phyloP scores from a whole-genome alignment of 2,329 filamentous ascomycete genomes.

The Alternaria sp. region DNA sequence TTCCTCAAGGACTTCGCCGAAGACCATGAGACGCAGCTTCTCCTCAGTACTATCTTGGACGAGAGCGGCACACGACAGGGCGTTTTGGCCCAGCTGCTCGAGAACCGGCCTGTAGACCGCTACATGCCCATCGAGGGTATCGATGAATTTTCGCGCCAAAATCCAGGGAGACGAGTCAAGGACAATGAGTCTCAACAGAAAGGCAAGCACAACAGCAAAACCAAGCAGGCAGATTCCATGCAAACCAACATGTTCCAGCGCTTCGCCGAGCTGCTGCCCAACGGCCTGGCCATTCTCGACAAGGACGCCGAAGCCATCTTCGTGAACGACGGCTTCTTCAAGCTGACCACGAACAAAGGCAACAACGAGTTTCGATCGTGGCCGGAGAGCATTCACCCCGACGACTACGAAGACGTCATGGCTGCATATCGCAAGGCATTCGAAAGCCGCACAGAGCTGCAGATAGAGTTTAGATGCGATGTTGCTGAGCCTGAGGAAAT shows the following conservation, averaged over 20 bases:
- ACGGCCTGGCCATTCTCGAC: conserved; percentile 55
- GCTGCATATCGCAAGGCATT: conserved; percentile 52
- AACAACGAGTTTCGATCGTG: conserved; percentile 52
- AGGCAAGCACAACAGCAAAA: background rate
- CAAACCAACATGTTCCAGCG: conserved; percentile 52
- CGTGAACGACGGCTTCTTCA: conserved; percentile 55
- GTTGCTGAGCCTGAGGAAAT: conserved; percentile 36
- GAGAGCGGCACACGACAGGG: conserved; percentile 38
- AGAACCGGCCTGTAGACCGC: conserved; percentile 24
- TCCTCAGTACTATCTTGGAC: conserved; percentile 43
- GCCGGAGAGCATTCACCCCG: conserved; percentile 54
- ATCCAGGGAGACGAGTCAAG: conserved; percentile 21
- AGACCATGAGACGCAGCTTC: conserved; percentile 26
- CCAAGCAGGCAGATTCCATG: conserved; percentile 35
- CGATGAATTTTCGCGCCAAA: conserved; percentile 20
- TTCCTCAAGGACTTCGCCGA: conserved; percentile 29
- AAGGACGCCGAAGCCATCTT: conserved; percentile 53
- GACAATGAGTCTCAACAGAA: conserved; percentile 7
- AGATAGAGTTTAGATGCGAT: conserved; percentile 52
- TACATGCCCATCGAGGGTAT: conserved; percentile 37
- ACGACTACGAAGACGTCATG: conserved; percentile 55
- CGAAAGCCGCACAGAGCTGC: conserved; percentile 44
- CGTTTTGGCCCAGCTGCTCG: conserved; percentile 40
- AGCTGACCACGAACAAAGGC: conserved; percentile 52
- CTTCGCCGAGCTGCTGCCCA: conserved; percentile 55